Conservation (phyloP, 176 grass and related monocot genomes). For the Echinochloa phyllopogon region DNA sequence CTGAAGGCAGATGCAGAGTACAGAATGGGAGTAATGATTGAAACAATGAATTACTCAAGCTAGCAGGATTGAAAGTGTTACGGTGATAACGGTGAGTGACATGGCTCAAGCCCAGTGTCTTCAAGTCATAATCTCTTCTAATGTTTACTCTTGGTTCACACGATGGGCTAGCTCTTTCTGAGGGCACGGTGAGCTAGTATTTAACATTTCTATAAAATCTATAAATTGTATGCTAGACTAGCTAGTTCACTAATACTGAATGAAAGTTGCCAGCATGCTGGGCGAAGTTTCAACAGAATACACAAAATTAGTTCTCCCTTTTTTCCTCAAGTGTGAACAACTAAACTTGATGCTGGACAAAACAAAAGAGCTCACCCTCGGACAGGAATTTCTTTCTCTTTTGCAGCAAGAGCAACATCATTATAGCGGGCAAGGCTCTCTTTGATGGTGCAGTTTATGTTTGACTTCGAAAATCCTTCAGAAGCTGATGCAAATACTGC, state of each 20-base stretch:
- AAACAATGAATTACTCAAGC: neutral
- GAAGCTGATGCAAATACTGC: constrained; percentile 94
- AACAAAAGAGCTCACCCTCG: constrained; percentile 72
- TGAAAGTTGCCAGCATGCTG: neutral
- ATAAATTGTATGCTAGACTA: neutral
- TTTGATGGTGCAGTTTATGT: constrained; percentile 92
- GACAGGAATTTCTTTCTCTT: constrained; percentile 63
- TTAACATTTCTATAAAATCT: neutral
- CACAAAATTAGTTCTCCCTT: neutral
- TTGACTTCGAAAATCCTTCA: constrained; percentile 91
- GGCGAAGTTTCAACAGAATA: neutral
- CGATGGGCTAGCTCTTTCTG: neutral
- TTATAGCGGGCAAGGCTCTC: constrained; percentile 87
- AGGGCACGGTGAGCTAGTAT: neutral
- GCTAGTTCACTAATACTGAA: neutral
- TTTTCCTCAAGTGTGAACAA: neutral
- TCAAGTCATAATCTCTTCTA: too few species aligned
- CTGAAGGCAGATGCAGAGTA: neutral
- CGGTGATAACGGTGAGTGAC: neutral
- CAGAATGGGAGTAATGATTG: neutral
- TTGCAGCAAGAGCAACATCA: constrained; percentile 80
- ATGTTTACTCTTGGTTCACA: neutral
- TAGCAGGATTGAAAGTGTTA: neutral
- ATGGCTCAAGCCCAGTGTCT: neutral
- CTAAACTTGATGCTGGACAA: neutral